Evolutionary conservation across 73 alveolate genomes (phyloP).

Genomic region (Loxodes magnus): DNA sequence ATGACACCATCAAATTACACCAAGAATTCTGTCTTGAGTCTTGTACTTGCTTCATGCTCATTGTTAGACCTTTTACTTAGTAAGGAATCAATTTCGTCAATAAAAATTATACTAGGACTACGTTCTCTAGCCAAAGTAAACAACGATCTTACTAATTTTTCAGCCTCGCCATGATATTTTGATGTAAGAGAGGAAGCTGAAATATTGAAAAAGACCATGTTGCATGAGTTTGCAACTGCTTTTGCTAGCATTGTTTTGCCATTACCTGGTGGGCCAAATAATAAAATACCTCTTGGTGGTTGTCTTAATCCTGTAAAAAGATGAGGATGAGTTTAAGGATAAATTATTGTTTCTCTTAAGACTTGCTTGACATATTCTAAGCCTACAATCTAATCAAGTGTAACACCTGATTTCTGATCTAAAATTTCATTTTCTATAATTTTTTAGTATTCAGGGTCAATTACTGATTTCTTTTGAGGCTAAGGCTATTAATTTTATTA

Average conservation of each 20-base stretch:
- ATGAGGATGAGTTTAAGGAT: conserved; percentile 79
- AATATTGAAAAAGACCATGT: conserved; percentile 62
- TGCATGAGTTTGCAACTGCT: conserved; percentile 76
- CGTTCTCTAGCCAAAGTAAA: conserved; percentile 77
- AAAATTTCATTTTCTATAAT: conserved; percentile 60
- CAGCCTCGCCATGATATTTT: conserved; percentile 90
- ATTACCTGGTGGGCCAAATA: conserved; percentile 92
- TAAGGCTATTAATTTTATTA: too few relatives aligned
- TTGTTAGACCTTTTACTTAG: conserved; percentile 83
- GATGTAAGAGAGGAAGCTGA: conserved; percentile 76
- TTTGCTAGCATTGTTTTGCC: conserved; percentile 95
- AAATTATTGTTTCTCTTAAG: conserved; percentile 75
- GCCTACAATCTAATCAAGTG: conserved; percentile 82
- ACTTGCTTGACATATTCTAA: conserved; percentile 68
- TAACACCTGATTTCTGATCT: conserved; percentile 60
- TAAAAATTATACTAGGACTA: conserved; percentile 91
- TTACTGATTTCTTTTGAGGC: too few relatives aligned
- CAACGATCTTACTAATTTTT: conserved; percentile 45
- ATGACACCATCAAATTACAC: conserved; percentile 84
- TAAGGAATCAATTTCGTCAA: conserved; percentile 97
- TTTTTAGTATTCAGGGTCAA: too few relatives aligned
- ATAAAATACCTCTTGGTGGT: conserved; percentile 92
- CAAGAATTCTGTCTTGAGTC: conserved; percentile 96
- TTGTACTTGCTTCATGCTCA: conserved; percentile 90
- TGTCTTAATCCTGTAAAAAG: conserved; percentile 76